phyloP scores from a whole-genome alignment of 176 grass and related monocot genomes.

The Chrysopogon serrulatus region DNA sequence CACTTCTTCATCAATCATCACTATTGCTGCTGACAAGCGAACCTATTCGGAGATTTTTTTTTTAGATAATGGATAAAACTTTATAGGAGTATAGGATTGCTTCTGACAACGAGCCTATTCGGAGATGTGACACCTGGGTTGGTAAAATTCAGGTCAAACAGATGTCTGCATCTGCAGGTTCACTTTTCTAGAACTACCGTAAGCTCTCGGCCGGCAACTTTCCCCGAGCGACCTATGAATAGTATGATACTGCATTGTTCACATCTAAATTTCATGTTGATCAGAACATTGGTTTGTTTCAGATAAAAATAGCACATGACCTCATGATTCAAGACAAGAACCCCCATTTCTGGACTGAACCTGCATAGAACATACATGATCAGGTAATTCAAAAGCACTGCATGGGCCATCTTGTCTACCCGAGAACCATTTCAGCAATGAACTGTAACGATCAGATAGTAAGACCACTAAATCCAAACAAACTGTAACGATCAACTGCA shows the following conservation, averaged over 20 bases:
- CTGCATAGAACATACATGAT: background rate
- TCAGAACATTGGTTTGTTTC: background rate
- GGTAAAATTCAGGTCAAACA: background rate
- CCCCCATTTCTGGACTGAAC: background rate
- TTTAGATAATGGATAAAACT: too few species aligned
- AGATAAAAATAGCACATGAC: background rate
- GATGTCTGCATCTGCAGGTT: background rate
- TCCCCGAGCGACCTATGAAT: background rate
- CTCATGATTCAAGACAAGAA: background rate
- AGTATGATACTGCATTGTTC: background rate
- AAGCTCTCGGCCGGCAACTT: background rate
- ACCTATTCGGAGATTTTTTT: too few species aligned
- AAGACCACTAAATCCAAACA: background rate
- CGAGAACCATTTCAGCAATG: background rate
- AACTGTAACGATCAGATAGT: background rate
- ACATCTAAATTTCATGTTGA: background rate
- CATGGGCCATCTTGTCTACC: background rate
- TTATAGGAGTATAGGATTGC: too few species aligned
- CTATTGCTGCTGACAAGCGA: background rate
- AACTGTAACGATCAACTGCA: background rate
- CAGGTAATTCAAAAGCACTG: background rate
- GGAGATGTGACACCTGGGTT: background rate
- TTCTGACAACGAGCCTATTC: too few species aligned
- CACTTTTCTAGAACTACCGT: background rate
- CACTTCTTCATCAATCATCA: too few species aligned